phyloP scores from a whole-genome alignment of 495 filamentous ascomycete species.

The Sporormia fimetaria region DNA sequence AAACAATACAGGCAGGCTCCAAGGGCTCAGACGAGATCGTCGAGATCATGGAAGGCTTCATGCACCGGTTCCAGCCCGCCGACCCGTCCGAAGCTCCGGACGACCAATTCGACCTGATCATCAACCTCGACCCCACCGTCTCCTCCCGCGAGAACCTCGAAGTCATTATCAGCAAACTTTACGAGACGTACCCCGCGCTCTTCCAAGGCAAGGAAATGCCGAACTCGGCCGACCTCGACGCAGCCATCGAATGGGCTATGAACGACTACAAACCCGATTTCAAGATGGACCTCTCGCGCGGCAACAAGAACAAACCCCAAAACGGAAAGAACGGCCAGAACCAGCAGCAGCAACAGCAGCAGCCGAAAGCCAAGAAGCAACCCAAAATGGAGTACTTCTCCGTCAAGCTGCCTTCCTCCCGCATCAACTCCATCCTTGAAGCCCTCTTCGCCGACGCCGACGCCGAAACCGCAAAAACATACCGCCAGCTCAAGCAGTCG shows the following conservation, averaged over 20 bases:
- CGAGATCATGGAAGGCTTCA: constrained; percentile 91
- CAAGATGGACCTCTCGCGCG: constrained; percentile 55
- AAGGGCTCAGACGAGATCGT: constrained; percentile 56
- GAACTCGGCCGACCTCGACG: constrained; percentile 59
- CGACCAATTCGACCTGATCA: constrained; percentile 63
- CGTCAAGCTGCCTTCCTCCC: constrained; percentile 48
- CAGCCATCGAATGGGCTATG: constrained; percentile 64
- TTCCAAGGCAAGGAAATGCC: constrained; percentile 56
- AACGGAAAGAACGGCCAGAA: background rate
- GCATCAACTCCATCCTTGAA: constrained; percentile 52
- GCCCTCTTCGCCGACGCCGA: constrained; percentile 48
- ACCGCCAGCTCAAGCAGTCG: constrained; percentile 56
- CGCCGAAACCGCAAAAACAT: constrained; percentile 49
- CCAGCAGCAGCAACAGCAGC: background rate
- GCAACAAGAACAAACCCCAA: constrained; percentile 17
- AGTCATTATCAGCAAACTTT: constrained; percentile 57
- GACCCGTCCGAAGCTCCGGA: constrained; percentile 56
- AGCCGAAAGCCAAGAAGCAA: constrained; percentile 25
- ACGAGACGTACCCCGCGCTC: constrained; percentile 61
- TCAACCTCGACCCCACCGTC: constrained; percentile 67
- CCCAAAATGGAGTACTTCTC: constrained; percentile 75
- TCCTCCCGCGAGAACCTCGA: constrained; percentile 81
- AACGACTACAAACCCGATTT: constrained; percentile 66
- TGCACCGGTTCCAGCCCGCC: constrained; percentile 69
- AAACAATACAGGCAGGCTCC: constrained; percentile 81